Conservation (phyloP, 768 basidiomycete species). For the Antrodiella citrinella region DNA sequence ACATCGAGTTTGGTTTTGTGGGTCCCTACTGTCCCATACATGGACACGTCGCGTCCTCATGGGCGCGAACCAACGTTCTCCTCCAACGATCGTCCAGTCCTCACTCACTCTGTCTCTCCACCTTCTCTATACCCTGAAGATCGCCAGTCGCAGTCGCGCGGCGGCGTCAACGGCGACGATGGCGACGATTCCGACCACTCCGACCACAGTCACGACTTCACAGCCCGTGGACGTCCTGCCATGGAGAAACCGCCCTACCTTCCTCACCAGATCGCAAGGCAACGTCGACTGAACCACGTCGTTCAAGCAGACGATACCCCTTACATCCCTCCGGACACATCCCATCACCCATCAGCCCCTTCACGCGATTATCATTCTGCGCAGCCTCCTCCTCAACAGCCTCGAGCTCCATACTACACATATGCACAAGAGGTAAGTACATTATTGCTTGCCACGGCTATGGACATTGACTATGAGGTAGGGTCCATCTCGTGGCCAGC, state of each 20-base stretch:
- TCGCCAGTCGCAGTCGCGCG: neutral
- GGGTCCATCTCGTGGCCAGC: too few species aligned
- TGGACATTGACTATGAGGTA: too few species aligned
- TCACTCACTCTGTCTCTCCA: neutral
- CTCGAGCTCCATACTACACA: neutral
- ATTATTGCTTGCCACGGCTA: too few species aligned
- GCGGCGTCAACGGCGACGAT: neutral
- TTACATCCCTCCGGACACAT: neutral
- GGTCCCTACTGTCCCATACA: slow-evolving; percentile 9
- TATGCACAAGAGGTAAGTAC: neutral
- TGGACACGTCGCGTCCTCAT: slow-evolving; percentile 4
- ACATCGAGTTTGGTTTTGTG: slow-evolving; percentile 9
- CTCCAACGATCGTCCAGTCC: neutral
- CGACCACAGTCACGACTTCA: neutral
- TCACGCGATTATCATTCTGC: neutral
- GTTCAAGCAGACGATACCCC: neutral
- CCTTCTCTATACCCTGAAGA: neutral
- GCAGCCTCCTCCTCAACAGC: neutral
- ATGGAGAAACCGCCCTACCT: neutral
- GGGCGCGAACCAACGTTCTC: neutral
- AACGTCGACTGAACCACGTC: neutral
- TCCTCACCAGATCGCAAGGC: neutral
- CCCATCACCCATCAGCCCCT: neutral
- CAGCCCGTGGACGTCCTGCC: neutral
- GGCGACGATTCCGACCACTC: neutral